Evolutionary conservation across 257 asterid species (phyloP).

Genomic region (Plantago ovata): DNA sequence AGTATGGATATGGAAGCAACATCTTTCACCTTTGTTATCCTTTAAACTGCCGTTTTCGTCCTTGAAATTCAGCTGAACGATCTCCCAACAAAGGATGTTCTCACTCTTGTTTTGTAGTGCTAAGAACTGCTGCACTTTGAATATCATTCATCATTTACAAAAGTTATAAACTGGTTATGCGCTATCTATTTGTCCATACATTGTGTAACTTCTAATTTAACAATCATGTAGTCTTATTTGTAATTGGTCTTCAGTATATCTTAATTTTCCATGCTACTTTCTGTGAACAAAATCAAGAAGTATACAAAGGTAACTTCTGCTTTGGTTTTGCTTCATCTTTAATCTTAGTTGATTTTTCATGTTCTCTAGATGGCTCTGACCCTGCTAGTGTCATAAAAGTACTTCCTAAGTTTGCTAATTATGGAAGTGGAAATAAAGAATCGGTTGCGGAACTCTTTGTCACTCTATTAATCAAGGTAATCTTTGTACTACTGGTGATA

Average conservation of each 20-base stretch:
- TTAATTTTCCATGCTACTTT: no score
- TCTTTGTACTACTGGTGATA: constrained; percentile 3
- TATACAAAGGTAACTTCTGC: constrained; percentile 4
- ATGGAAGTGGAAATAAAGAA: constrained; percentile 61
- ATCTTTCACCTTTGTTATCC: not conserved
- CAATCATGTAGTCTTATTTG: constrained; percentile 5
- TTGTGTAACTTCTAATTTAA: not conserved
- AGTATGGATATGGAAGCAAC: not conserved
- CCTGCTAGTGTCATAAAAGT: constrained; percentile 55
- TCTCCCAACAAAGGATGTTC: no score
- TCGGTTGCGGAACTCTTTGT: constrained; percentile 79
- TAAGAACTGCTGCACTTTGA: no score
- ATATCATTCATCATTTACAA: no score
- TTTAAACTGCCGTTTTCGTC: no score
- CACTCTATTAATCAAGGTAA: constrained; percentile 76
- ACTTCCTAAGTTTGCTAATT: constrained; percentile 46
- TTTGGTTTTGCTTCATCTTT: constrained; percentile 11
- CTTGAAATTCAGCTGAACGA: no score
- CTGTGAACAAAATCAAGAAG: not conserved
- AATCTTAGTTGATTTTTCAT: constrained; percentile 14
- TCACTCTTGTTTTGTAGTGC: no score
- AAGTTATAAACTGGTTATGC: no score
- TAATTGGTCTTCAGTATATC: not conserved
- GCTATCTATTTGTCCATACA: no score
- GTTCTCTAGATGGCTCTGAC: constrained; percentile 66